phyloP scores from a whole-genome alignment of 495 filamentous ascomycete species.

The Penicillium goetzii region DNA sequence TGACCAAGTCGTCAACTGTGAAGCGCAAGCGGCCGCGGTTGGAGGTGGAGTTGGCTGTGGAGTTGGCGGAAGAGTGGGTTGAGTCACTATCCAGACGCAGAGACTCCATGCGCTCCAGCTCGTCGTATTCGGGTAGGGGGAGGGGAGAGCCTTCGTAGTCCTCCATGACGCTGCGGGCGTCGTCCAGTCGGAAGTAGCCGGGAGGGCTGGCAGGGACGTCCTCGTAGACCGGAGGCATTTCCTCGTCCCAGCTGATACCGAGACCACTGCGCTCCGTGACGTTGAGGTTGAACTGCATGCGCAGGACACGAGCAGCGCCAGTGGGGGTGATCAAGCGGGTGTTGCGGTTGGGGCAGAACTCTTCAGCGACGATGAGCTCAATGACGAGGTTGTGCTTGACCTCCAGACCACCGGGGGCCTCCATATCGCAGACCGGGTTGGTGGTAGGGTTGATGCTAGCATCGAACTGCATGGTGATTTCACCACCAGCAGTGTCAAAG shows the following conservation, averaged over 20 bases:
- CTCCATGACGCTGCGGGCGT: slow-evolving; percentile 42
- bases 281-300: slow-evolving; percentile 85
- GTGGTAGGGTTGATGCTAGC: slow-evolving; percentile 63
- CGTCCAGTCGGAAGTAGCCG: slow-evolving; percentile 61
- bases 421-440: slow-evolving; percentile 78
- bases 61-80: slow-evolving; percentile 38
- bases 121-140: slow-evolving; percentile 46
- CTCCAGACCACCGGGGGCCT: slow-evolving; percentile 74
- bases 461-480: slow-evolving; percentile 82
- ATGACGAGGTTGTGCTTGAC: slow-evolving; percentile 84
- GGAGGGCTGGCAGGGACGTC: slow-evolving; percentile 90
- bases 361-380: slow-evolving; percentile 93
- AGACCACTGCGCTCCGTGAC: slow-evolving; percentile 85
- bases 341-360: slow-evolving; percentile 75
- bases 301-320: slow-evolving; percentile 84
- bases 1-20: slow-evolving; percentile 32
- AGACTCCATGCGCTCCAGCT: slow-evolving; percentile 50
- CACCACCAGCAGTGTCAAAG: slow-evolving; percentile 69
- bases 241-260: slow-evolving; percentile 96
- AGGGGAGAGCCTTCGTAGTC: slow-evolving; percentile 51
- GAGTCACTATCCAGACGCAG: slow-evolving; percentile 45
- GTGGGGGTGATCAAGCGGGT: slow-evolving; percentile 78
- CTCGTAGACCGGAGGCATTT: slow-evolving; percentile 91
- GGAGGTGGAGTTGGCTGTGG: background rate
- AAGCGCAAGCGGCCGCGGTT: slow-evolving; percentile 29